Base-by-base conservation (phyloP, 1,284 basidiomycete species). In the Thelephora terrestris region DNA sequence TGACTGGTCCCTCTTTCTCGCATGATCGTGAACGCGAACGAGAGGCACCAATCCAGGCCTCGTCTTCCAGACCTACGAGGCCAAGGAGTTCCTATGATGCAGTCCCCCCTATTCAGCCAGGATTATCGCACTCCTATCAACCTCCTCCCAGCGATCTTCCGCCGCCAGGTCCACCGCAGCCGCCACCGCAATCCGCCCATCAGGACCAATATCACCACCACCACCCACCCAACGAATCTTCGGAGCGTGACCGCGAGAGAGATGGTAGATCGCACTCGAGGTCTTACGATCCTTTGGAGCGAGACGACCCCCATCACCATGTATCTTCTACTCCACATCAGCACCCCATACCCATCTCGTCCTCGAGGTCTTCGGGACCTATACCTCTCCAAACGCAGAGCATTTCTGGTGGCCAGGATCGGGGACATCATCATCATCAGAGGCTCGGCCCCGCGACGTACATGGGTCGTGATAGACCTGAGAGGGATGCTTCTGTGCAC, bases 381-480 rank as follows among this genome's bases (percentile, higher is more conserved):
- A 20, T 23, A n/a, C 27, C 47, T 47, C 17, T 52, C 52, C 23
- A 40, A 49, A 43, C 49, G 46, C 48, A 29, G 43, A 48, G 29
- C 42, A 42, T 10, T 42, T 21, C 16, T 4, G 34, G 51, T 32
- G 53, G 47, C 49, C 68, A 7, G 12, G 29, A 32, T 3, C 29
- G 29, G 12, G 29, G 69, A 50, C 61, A 74, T 38, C 84, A 85
- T 60, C 70, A 70, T 53, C 82, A 85, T 61, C 82, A 83, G 63
- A 77, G 79, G 51, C 58, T 81, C 54, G 81, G 78, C 4, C 79
- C 80, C 40, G 79, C 71, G 6, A 71, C 76, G 23, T 77, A 74
- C 55, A 71, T 80, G 38, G 73, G 73, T 53, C 59, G 61, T 25
- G 60, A 57, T 42, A 50, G 48, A 12, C 63, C 70, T 50, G 71